phyloP scores from a whole-genome alignment of 768 basidiomycete genomes.

The Rhizopogon vinicolor region DNA sequence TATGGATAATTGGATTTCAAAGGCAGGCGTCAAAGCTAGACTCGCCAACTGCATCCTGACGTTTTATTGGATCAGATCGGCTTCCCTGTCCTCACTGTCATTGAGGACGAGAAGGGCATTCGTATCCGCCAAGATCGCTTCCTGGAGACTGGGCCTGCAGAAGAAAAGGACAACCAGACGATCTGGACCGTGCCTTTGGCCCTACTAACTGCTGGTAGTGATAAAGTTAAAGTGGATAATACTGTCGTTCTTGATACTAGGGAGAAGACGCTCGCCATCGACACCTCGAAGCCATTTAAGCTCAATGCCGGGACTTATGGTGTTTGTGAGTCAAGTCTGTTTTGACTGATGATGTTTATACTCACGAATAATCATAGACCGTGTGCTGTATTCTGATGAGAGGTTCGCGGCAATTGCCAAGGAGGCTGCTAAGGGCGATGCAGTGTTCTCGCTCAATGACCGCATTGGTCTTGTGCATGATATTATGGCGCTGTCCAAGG shows the following conservation, averaged over 20 bases:
- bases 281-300: slow-evolving; percentile 79
- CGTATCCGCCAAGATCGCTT: slow-evolving; percentile 88
- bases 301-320: slow-evolving; percentile 87
- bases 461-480: slow-evolving; percentile 88
- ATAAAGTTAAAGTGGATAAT: slow-evolving; percentile 56
- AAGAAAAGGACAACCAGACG: slow-evolving; percentile 81
- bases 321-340: slow-evolving; percentile 59
- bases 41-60: neutral
- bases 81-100: slow-evolving; percentile 87
- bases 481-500: slow-evolving; percentile 71
- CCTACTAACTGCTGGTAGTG: slow-evolving; percentile 39
- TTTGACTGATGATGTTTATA: neutral
- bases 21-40: slow-evolving; percentile 35
- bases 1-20: slow-evolving; percentile 91
- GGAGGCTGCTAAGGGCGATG: slow-evolving; percentile 66
- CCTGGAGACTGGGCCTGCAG: slow-evolving; percentile 76
- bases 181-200: slow-evolving; percentile 53
- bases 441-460: slow-evolving; percentile 76
- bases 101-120: slow-evolving; percentile 68
- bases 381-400: slow-evolving; percentile 82
- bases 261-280: slow-evolving; percentile 64
- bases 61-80: slow-evolving; percentile 45
- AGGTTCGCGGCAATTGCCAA: slow-evolving; percentile 72
- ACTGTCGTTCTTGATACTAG: slow-evolving; percentile 62
- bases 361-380: slow-evolving; percentile 42